Base-by-base conservation (phyloP, 345 rosid genomes). In the Atalantia buxifolia region DNA sequence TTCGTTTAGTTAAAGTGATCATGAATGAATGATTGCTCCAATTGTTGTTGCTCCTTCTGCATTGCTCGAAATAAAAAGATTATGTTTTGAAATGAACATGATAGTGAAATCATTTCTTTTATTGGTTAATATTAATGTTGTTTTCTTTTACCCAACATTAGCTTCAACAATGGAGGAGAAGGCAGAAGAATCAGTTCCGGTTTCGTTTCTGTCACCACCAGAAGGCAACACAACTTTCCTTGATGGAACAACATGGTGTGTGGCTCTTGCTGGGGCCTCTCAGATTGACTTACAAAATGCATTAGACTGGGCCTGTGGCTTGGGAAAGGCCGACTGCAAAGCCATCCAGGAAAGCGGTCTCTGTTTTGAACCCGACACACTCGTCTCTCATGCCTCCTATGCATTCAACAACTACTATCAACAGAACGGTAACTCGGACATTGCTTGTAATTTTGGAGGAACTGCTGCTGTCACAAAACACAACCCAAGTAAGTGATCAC, bases 291-390 rank as follows among this genome's bases (percentile, higher is more conserved):
- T 94, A 74, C 98, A 94, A 77, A 89, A 87, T 56, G 99, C 99
- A 27, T 81, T 96, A 57, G 98, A 96, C 74, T 96, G 99, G 99
- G 96, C 98, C 5, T 95, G 98, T 77, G 98, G 99, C 12, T 68
- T 89, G 48, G 99, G 99, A 19, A 88, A 81, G 95, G 85, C 93
- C 8, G 94, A 95, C 71, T 93, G 99, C 79, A 28, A 81, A 2
- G 85, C 91, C 4, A 93, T 95, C 76, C 89, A 89, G 28, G 82
- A 83, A 0, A 93, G 91, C 7, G 98, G 95, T 9, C 83, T 88
- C 1, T 95, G 99, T 80, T 95, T 83, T 66, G 87, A 89, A 28
- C 99, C 99, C 0, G 86, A 94, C 70, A 94, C 95, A 4, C 78
- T 91, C 6, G 57, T 84, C 14, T 92, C 98, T 9, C 99, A 95